Evolutionary conservation across 2,329 filamentous ascomycete species (phyloP), one percentile per base, ranked within the genome.

Genomic region (Ciborinia camelliae): DNA sequence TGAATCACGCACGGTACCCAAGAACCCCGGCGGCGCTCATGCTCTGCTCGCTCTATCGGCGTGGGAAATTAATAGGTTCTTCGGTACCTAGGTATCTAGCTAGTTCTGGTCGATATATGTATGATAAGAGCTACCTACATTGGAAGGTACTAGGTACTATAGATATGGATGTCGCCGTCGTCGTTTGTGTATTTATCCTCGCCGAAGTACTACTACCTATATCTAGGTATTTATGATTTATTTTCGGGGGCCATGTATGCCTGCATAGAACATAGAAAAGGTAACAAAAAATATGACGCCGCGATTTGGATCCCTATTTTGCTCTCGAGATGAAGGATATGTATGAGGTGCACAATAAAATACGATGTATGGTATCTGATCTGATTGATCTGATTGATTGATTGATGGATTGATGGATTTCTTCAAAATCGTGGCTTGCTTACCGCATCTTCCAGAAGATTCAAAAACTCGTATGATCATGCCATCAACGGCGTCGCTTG

Each of bases 341-440:
- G 23, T 7, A 43, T 43, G 41, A 20, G 7, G 15, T 20, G 20
- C 14, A 8, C 6, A 43, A 15, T 43, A 20, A 23, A 45, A 45
- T 45, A 32, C n/a, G n/a, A n/a, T n/a, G n/a, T 14, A 35, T 20
- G 28, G 28, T 35, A 35, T 58, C 28, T 45, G 20, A 45, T 45
- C 54, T 35, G 7, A 47, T 58, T 58, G 39, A 45, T 58, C 23
- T n/a, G n/a, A n/a, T n/a, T n/a, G n/a, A n/a, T n/a, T n/a, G n/a
- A n/a, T n/a, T n/a, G n/a, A n/a, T n/a, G n/a, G n/a, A n/a, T n/a
- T 35, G 7, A 47, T 58, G 45, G 39, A 45, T 58, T 18, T 47
- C 45, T 47, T 15, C 20, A 23, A 45, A 58, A 32, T 32, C 28
- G 15, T 58, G 54, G 54, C 54, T 45, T 58, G 39, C 54, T 45